These are phyloP conservation scores for Pseudozyma hubeiensis DNA, from an alignment of 1,284 basidiomycete species.

Conservation along the genomic window DNA sequence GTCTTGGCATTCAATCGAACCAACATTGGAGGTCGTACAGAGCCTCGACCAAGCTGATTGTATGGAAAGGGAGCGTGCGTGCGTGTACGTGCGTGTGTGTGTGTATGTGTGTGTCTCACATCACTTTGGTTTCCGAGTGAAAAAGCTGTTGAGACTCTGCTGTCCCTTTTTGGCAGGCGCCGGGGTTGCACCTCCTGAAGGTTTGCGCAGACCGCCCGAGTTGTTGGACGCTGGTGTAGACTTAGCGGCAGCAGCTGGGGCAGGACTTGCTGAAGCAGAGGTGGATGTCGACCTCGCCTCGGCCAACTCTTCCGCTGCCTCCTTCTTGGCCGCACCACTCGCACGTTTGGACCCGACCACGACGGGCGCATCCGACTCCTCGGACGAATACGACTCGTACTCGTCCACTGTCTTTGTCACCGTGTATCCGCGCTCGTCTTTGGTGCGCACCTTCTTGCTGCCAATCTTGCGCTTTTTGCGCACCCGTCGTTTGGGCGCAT, in stretches of 20 bases:
- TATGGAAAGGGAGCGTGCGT: not conserved
- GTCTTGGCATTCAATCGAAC: not conserved
- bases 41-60: not conserved
- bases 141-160: slow-evolving; percentile 55
- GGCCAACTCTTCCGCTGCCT: not conserved
- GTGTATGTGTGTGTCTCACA: slow-evolving; percentile 5
- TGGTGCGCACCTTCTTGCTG: slow-evolving; percentile 53
- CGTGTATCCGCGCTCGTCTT: slow-evolving; percentile 64
- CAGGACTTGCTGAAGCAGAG: slow-evolving; percentile 37
- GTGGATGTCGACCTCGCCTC: slow-evolving; percentile 24
- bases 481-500: slow-evolving; percentile 37
- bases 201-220: slow-evolving; percentile 17
- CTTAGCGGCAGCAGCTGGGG: slow-evolving; percentile 20
- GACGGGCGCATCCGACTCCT: slow-evolving; percentile 49
- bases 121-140: slow-evolving; percentile 46
- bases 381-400: slow-evolving; percentile 60
- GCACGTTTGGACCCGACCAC: slow-evolving; percentile 27
- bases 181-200: slow-evolving; percentile 18
- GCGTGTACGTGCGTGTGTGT: not conserved
- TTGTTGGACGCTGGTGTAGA: slow-evolving; percentile 24
- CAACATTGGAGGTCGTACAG: no score
- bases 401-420: slow-evolving; percentile 52
- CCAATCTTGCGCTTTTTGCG: slow-evolving; percentile 60
- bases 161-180: slow-evolving; percentile 50
- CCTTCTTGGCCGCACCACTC: slow-evolving; percentile 11